Percentiles rank a stretch among this genome's conserved stretches.
These are phyloP conservation scores for Globisporangium yorkense DNA, from an alignment of 352 stramenopile species.

Conservation along the genomic window DNA sequence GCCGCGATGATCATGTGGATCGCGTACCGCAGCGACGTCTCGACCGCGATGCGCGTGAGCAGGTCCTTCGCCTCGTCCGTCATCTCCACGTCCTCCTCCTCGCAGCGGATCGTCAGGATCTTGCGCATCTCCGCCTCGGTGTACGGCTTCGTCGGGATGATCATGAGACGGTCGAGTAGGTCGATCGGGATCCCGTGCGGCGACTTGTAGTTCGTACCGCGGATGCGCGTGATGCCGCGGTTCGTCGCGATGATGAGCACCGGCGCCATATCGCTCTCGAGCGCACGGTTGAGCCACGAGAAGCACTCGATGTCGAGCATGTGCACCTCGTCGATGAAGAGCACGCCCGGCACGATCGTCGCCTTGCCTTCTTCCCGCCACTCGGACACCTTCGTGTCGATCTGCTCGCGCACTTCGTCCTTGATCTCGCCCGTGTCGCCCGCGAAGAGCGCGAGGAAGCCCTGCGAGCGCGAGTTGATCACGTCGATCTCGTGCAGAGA, in stretches of 20 bases:
- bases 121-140: conserved; percentile 93
- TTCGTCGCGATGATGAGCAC: conserved; percentile 99
- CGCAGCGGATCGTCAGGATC: conserved; percentile 96
- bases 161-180: conserved; percentile 97
- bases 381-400: conserved; percentile 97
- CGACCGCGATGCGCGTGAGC: conserved; percentile 96
- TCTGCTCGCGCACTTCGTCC: conserved; percentile 97
- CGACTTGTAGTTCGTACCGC: conserved; percentile 98
- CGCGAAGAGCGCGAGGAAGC: conserved; percentile 98
- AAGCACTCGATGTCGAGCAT: conserved; percentile 99
- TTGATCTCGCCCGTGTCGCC: conserved; percentile 99
- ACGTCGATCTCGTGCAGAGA: conserved; percentile 99
- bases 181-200: conserved; percentile 99
- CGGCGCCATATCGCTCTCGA: conserved; percentile 97
- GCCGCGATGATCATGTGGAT: conserved; percentile 99
- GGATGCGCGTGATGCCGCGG: conserved; percentile 97
- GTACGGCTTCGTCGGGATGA: conserved; percentile 97
- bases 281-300: conserved; percentile 97
- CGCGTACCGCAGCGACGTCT: conserved; percentile 98
- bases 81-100: conserved; percentile 99
- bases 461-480: conserved; percentile 98
- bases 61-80: conserved; percentile 95
- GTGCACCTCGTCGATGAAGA: conserved; percentile 99
- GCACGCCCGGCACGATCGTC: conserved; percentile 97
- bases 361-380: conserved; percentile 96